Conservation (phyloP, 805 yeast species). For the Komagataella pastoris region DNA sequence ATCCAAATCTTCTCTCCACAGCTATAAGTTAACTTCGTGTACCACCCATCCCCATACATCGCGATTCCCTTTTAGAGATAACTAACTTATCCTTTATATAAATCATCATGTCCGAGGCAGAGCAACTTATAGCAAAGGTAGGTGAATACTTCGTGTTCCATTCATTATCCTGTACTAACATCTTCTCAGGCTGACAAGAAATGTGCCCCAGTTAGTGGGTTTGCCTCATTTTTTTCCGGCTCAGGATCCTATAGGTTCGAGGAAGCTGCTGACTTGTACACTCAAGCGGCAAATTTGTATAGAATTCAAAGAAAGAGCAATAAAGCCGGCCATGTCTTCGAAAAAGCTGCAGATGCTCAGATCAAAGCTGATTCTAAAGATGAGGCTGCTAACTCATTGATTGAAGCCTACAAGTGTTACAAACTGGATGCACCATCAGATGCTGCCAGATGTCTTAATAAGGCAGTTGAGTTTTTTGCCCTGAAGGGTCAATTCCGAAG, state of each 20-base stretch:
- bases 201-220: conserved; percentile 56
- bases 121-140: conserved; percentile 18
- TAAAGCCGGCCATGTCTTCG: conserved; percentile 73
- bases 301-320: conserved; percentile 60
- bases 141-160: conserved; percentile 6
- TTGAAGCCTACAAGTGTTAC: conserved; percentile 85
- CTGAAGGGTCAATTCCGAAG: conserved; percentile 90
- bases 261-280: conserved; percentile 83
- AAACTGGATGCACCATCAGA: conserved; percentile 59
- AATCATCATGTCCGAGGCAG: conserved; percentile 19
- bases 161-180: conserved; percentile 1
- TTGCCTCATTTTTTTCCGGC: conserved; percentile 56
- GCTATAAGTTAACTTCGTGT: neutral
- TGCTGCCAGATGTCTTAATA: conserved; percentile 64
- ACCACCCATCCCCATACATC: neutral
- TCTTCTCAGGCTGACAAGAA: conserved; percentile 49
- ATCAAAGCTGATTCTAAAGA: conserved; percentile 64
- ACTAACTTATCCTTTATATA: neutral
- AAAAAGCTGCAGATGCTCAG: conserved; percentile 76
- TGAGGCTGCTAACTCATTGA: conserved; percentile 81
- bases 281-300: conserved; percentile 89
- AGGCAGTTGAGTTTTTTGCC: conserved; percentile 76
- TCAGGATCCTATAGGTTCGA: conserved; percentile 54
- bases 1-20: too few species aligned
- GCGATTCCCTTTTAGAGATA: neutral